Evolutionary conservation across 2,329 filamentous ascomycete species (phyloP).

Genomic region (Venturia oleaginea): DNA sequence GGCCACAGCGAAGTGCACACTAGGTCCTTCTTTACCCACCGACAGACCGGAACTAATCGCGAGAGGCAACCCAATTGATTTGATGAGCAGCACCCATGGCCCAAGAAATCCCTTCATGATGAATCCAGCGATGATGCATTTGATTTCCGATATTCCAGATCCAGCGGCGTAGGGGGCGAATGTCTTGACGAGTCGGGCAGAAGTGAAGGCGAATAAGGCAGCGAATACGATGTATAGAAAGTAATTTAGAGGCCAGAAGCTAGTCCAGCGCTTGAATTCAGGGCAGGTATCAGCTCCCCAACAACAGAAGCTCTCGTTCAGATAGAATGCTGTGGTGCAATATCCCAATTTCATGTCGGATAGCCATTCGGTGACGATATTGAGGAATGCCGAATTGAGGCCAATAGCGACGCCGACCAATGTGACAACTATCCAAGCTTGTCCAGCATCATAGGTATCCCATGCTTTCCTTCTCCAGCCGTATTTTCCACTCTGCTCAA

Average conservation of each 20-base stretch:
- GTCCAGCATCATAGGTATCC: conserved; percentile 89
- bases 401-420: conserved; percentile 77
- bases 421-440: conserved; percentile 96
- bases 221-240: conserved; percentile 80
- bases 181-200: conserved; percentile 75
- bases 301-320: conserved; percentile 96
- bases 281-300: conserved; percentile 88
- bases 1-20: conserved; percentile 97
- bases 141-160: conserved; percentile 97
- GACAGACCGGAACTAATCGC: conserved; percentile 91
- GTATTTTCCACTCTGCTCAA: conserved; percentile 56
- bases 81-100: conserved; percentile 84
- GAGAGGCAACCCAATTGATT: conserved; percentile 81
- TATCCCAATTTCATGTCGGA: conserved; percentile 94
- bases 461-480: conserved; percentile 75
- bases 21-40: conserved; percentile 94
- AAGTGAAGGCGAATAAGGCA: conserved; percentile 70
- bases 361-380: conserved; percentile 95
- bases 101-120: conserved; percentile 98
- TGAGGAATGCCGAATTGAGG: conserved; percentile 83
- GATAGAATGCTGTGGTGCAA: conserved; percentile 89
- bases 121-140: conserved; percentile 97
- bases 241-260: conserved; percentile 71
- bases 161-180: conserved; percentile 95
- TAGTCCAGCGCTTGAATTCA: conserved; percentile 85